Conservation (phyloP, 2,329 filamentous ascomycete species). For the Xylaria sp. region DNA sequence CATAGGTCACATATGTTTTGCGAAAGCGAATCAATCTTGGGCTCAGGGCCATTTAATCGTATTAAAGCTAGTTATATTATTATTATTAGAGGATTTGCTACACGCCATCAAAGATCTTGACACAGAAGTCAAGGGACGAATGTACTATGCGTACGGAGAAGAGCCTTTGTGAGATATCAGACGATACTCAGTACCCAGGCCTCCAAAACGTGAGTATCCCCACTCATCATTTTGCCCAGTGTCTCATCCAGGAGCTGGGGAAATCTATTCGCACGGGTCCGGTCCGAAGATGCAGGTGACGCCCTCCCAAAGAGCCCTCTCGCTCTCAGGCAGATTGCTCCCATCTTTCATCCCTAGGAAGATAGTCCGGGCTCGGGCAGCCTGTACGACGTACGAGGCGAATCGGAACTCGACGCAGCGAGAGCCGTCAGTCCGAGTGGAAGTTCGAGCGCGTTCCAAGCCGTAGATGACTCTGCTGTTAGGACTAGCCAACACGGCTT, state of each 20-base stretch:
- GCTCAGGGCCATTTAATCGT: too few species aligned
- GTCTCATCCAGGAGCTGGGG: not conserved
- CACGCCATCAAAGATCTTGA: not conserved
- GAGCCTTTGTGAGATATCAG: too few species aligned
- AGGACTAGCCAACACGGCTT: not conserved
- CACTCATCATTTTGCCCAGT: not conserved
- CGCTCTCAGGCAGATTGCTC: not conserved
- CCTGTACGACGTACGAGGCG: slow-evolving; percentile 26
- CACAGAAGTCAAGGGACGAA: not conserved
- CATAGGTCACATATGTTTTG: too few species aligned
- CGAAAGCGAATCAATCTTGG: too few species aligned
- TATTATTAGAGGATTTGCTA: too few species aligned
- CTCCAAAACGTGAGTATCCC: not conserved
- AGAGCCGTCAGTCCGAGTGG: not conserved
- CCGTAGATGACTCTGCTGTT: slow-evolving; percentile 15
- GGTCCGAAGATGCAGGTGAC: slow-evolving; percentile 9
- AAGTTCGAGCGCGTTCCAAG: slow-evolving; percentile 7
- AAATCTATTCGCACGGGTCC: slow-evolving; percentile 25
- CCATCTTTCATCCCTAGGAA: slow-evolving; percentile 12
- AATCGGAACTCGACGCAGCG: slow-evolving; percentile 28
- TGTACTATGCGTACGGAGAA: not conserved
- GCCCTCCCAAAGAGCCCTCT: slow-evolving; percentile 21
- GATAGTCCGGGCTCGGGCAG: slow-evolving; percentile 18
- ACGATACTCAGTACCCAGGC: too few species aligned
- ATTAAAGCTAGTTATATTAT: too few species aligned